Evolutionary conservation across 2,329 filamentous ascomycete genomes (phyloP).

Genomic region (Hypoxylon sp.): DNA sequence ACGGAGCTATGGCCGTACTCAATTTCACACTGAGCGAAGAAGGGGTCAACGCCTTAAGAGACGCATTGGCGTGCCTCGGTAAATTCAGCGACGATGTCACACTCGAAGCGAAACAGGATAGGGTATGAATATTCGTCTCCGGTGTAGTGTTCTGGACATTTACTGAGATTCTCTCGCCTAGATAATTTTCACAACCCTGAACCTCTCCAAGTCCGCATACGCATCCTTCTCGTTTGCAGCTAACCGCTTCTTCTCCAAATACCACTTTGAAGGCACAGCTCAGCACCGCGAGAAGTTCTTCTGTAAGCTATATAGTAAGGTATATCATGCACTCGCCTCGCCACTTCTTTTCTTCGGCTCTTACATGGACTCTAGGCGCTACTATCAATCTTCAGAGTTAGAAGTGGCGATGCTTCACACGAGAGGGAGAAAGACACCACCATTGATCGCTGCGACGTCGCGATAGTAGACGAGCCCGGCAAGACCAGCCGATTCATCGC

Average conservation of each 20-base stretch:
- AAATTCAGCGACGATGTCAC: constrained; percentile 86
- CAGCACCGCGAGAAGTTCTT: constrained; percentile 72
- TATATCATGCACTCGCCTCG: constrained; percentile 48
- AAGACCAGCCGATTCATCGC: constrained; percentile 80
- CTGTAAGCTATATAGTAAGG: constrained; percentile 80
- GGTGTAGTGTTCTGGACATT: not conserved
- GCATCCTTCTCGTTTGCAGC: constrained; percentile 76
- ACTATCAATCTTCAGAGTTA: constrained; percentile 78
- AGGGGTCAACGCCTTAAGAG: constrained; percentile 76
- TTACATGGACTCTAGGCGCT: constrained; percentile 62
- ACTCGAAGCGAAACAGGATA: constrained; percentile 76
- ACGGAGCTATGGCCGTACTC: constrained; percentile 68
- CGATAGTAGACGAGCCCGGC: constrained; percentile 76
- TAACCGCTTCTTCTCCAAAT: constrained; percentile 77
- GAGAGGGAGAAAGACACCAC: constrained; percentile 74
- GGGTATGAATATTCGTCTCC: constrained; percentile 57
- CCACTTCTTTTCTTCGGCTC: not conserved
- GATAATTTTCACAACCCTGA: constrained; percentile 80
- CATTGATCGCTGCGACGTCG: constrained; percentile 80
- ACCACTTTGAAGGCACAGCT: constrained; percentile 70
- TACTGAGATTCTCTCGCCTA: constrained; percentile 49
- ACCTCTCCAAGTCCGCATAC: constrained; percentile 84
- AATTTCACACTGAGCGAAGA: constrained; percentile 81
- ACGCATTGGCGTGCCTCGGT: constrained; percentile 77
- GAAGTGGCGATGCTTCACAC: constrained; percentile 68